phyloP scores from a whole-genome alignment of 306 rosid species.

The Medicago truncatula region DNA sequence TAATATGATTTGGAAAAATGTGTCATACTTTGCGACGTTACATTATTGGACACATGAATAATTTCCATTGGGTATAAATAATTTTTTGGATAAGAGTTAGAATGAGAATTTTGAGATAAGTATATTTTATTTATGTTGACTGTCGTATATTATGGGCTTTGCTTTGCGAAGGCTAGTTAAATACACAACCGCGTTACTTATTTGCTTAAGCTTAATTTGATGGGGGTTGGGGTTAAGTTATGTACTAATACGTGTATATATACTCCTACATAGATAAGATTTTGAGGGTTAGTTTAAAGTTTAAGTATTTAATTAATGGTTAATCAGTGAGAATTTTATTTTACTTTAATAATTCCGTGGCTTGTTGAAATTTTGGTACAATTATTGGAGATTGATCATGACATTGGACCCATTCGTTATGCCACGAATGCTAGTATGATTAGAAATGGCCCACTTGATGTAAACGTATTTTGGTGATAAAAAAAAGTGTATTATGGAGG shows the following conservation, averaged over 20 bases:
- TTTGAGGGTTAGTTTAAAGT: not conserved
- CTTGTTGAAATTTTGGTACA: conserved; percentile 24
- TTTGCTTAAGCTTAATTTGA: not conserved
- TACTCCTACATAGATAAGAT: not conserved
- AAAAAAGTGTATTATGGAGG: conserved; percentile 2
- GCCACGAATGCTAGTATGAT: conserved; percentile 32
- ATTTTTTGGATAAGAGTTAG: not conserved
- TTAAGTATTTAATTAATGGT: not conserved
- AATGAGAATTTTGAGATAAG: not conserved
- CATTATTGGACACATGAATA: conserved; percentile 24
- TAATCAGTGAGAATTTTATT: not conserved
- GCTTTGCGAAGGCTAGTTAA: not conserved
- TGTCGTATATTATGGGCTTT: not conserved
- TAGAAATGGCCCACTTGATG: conserved; percentile 13
- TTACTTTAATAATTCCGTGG: conserved; percentile 2
- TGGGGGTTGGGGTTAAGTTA: conserved; percentile 9
- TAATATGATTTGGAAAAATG: not conserved
- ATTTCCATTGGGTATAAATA: conserved; percentile 6
- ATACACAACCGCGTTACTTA: conserved; percentile 41
- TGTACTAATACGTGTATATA: not conserved
- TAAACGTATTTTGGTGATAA: not conserved
- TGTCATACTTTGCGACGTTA: not conserved
- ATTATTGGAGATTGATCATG: conserved; percentile 8
- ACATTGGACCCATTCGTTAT: conserved; percentile 16
- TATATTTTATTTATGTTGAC: not conserved